Percentiles rank a stretch among this genome's conserved stretches.
phyloP scores from a whole-genome alignment of 306 rosid genomes.

The Cucumis melo region DNA sequence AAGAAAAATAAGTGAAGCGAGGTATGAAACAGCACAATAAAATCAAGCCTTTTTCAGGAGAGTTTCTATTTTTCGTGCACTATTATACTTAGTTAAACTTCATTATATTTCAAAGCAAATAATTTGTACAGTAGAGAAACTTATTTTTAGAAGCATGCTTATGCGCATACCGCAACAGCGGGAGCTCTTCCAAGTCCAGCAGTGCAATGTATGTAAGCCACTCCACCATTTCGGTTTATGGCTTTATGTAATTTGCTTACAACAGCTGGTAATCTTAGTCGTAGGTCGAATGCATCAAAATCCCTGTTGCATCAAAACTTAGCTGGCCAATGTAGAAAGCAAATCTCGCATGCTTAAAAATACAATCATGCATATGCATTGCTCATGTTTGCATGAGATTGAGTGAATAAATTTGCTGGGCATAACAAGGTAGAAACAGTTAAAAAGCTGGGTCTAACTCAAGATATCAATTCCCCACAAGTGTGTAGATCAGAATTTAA shows the following conservation, averaged over 20 bases:
- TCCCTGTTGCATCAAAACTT: constrained; percentile 50
- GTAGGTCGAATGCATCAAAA: constrained; percentile 75
- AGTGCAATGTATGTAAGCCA: constrained; percentile 86
- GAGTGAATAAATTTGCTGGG: neutral
- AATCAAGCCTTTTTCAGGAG: neutral
- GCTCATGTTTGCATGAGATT: neutral
- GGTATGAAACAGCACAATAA: neutral
- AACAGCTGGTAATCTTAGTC: constrained; percentile 68
- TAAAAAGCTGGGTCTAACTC: neutral
- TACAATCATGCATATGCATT: neutral
- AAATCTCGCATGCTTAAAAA: constrained; percentile 7
- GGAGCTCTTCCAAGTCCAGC: constrained; percentile 99
- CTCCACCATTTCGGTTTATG: constrained; percentile 66
- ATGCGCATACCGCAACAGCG: constrained; percentile 51
- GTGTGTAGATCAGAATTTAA: neutral
- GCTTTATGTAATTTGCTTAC: constrained; percentile 69
- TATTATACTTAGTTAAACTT: neutral
- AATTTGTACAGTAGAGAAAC: neutral
- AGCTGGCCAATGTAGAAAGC: constrained; percentile 6
- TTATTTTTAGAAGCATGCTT: constrained; percentile 2
- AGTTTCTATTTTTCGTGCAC: neutral
- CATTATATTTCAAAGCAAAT: neutral
- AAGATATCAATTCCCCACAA: neutral
- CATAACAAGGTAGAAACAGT: neutral
- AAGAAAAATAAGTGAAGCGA: neutral